These are phyloP conservation scores for Paraphaeosphaeria sporulosa DNA, from an alignment of 2,329 filamentous ascomycete species.

Conservation along the genomic window DNA sequence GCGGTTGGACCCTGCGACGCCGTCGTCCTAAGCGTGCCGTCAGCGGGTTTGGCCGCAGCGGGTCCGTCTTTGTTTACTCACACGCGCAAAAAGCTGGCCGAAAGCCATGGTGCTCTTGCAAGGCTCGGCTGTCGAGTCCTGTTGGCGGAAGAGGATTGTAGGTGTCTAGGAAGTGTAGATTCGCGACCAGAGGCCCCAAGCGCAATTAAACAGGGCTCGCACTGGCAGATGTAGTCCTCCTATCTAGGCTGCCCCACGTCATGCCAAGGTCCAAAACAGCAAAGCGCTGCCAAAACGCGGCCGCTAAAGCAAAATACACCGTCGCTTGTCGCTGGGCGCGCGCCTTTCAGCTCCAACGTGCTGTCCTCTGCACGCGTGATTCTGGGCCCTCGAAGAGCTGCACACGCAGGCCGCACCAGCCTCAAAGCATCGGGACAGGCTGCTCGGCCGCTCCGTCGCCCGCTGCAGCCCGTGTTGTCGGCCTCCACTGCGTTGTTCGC, in stretches of 20 bases:
- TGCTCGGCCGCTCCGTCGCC: not conserved
- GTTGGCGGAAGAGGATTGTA: not conserved
- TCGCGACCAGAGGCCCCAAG: not conserved
- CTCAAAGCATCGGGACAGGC: too few species aligned
- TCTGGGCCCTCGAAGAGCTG: not conserved
- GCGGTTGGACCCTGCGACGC: conserved; percentile 24
- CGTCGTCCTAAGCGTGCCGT: conserved; percentile 22
- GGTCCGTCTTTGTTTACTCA: not conserved
- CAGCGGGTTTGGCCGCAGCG: conserved; percentile 6
- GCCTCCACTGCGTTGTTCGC: not conserved
- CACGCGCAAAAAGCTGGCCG: not conserved
- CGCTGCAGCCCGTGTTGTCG: not conserved
- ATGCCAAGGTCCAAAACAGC: conserved; percentile 4
- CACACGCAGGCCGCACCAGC: not conserved
- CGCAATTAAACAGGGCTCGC: conserved; percentile 12
- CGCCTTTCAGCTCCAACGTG: not conserved
- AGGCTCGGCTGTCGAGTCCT: not conserved
- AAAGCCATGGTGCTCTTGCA: conserved; percentile 12
- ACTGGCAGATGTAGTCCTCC: conserved; percentile 2
- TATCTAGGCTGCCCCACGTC: conserved; percentile 10
- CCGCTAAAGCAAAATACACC: not conserved
- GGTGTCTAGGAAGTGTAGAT: not conserved
- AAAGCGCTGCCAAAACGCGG: not conserved
- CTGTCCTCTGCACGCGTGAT: not conserved
- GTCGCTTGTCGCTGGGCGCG: not conserved